Conservation (phyloP, 805 yeast species). For the Brettanomyces bruxellensis region DNA sequence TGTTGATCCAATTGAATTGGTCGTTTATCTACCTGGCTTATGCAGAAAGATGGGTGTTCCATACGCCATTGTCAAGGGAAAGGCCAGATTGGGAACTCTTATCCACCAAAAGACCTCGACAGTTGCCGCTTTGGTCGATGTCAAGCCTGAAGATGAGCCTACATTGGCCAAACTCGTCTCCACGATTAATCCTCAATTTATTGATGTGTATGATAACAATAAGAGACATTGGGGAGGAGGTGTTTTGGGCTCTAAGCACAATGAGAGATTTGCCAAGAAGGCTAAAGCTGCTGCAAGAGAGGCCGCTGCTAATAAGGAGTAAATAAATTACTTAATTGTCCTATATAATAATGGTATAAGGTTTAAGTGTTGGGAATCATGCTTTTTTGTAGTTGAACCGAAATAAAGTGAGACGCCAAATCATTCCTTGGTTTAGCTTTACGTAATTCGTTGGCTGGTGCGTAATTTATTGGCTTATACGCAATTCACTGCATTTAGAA, state of each 20-base stretch:
- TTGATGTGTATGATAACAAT: slow-evolving; percentile 87
- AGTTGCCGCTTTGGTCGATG: slow-evolving; percentile 96
- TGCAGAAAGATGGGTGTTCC: slow-evolving; percentile 99
- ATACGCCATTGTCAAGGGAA: slow-evolving; percentile 96
- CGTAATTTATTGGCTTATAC: too few relatives aligned
- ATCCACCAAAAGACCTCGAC: slow-evolving; percentile 97
- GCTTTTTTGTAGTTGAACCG: too few relatives aligned
- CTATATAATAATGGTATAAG: too few relatives aligned
- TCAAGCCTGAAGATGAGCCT: slow-evolving; percentile 88
- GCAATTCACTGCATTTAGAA: too few relatives aligned
- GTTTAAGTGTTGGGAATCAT: too few relatives aligned
- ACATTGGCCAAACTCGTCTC: slow-evolving; percentile 88
- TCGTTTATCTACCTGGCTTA: slow-evolving; percentile 94
- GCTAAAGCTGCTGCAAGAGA: slow-evolving; percentile 35
- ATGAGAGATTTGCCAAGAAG: slow-evolving; percentile 72
- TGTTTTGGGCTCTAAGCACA: slow-evolving; percentile 90
- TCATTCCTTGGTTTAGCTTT: too few relatives aligned
- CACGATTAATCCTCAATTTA: slow-evolving; percentile 87
- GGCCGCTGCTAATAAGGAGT: slow-evolving; percentile 45
- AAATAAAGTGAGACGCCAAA: too few relatives aligned
- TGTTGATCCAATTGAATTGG: slow-evolving; percentile 98
- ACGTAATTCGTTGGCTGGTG: too few relatives aligned
- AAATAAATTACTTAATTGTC: neutral
- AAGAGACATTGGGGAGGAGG: slow-evolving; percentile 99
- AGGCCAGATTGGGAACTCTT: slow-evolving; percentile 96